phyloP scores from a whole-genome alignment of 441 rosid species.

The Pelargonium citronellum region DNA sequence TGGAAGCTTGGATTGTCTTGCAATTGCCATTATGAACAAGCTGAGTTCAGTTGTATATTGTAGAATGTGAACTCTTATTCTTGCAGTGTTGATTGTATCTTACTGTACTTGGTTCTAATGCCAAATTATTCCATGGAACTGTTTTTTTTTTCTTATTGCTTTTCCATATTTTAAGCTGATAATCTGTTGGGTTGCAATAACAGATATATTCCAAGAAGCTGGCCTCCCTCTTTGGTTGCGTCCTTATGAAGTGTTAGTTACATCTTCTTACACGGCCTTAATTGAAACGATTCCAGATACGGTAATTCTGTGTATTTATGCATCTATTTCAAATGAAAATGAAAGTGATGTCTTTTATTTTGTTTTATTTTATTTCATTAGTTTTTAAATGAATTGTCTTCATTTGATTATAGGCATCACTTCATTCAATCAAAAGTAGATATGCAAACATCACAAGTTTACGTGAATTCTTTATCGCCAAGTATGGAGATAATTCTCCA shows the following conservation, averaged over 20 bases:
- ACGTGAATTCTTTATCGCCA: slow-evolving; percentile 84
- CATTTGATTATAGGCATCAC: slow-evolving; percentile 68
- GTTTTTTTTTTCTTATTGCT: neutral
- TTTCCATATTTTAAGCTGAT: slow-evolving; percentile 7
- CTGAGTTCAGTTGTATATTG: neutral
- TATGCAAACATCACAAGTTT: slow-evolving; percentile 77
- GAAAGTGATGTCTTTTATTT: slow-evolving; percentile 16
- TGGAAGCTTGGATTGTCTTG: neutral
- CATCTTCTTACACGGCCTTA: slow-evolving; percentile 98
- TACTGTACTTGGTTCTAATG: neutral
- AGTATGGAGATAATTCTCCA: slow-evolving; percentile 75
- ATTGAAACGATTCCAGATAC: slow-evolving; percentile 98
- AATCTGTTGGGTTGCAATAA: slow-evolving; percentile 22
- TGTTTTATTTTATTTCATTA: slow-evolving; percentile 17
- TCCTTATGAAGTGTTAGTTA: slow-evolving; percentile 87
- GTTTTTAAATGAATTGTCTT: neutral
- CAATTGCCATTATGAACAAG: neutral
- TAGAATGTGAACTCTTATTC: neutral
- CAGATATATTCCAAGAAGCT: slow-evolving; percentile 98
- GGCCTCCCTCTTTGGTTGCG: slow-evolving; percentile 98
- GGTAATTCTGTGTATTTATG: slow-evolving; percentile 36
- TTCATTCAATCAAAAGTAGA: slow-evolving; percentile 96
- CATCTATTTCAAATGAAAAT: slow-evolving; percentile 13
- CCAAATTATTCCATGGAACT: neutral
- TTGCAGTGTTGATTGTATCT: neutral